phyloP scores from a whole-genome alignment of 306 rosid species.

The Castanea crenata region DNA sequence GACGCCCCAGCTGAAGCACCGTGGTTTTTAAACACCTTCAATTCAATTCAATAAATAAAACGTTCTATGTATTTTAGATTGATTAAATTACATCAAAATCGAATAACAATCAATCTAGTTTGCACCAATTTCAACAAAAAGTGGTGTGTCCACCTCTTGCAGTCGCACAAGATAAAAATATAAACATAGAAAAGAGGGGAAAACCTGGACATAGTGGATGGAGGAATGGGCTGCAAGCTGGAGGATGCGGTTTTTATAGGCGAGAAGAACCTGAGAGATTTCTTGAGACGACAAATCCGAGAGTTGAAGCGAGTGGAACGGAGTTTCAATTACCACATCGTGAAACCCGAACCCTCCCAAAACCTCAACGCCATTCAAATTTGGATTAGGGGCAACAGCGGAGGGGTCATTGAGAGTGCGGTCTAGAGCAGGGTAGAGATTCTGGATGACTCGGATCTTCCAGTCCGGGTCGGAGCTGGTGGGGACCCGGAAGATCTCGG shows the following conservation, averaged over 20 bases:
- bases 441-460: slow-evolving; percentile 50
- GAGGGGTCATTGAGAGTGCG: slow-evolving; percentile 2
- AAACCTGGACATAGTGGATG: slow-evolving; percentile 52
- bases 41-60: no score
- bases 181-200: not conserved
- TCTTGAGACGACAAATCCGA: slow-evolving; percentile 29
- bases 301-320: slow-evolving; percentile 48
- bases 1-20: slow-evolving; percentile 64
- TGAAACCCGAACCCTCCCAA: slow-evolving; percentile 47
- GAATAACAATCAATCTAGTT: not conserved
- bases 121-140: no score
- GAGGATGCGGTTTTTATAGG: slow-evolving; percentile 32
- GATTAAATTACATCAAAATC: not conserved
- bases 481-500: slow-evolving; percentile 53
- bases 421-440: slow-evolving; percentile 48
- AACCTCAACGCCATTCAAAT: slow-evolving; percentile 4
- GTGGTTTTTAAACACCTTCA: slow-evolving; percentile 49
- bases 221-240: slow-evolving; percentile 23
- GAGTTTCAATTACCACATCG: slow-evolving; percentile 50
- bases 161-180: no score
- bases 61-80: no score
- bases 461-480: slow-evolving; percentile 26
- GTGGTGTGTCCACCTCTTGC: no score
- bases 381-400: not conserved
- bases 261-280: slow-evolving; percentile 33